A percentile compares a stretch with the other conserved stretches of the same genome.
Evolutionary conservation across 352 stramenopile species (phyloP).

Genomic region (Aphanomyces cochlioides): DNA sequence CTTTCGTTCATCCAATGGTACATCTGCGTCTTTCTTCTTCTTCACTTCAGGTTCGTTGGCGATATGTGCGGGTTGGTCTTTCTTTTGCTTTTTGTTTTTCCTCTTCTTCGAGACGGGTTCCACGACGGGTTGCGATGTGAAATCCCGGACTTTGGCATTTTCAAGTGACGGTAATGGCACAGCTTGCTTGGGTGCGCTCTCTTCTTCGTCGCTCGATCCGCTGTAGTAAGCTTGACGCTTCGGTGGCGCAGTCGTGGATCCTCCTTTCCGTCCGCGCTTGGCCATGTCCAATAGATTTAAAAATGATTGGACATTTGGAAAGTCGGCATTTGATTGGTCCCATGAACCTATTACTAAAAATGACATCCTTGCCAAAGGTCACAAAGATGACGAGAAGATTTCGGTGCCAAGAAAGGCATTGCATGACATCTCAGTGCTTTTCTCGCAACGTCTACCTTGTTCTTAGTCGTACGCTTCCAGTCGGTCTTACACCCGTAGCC

Average conservation of each 20-base stretch:
- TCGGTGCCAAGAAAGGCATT: too few species aligned
- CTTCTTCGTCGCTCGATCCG: conserved; percentile 26
- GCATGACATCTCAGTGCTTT: too few species aligned
- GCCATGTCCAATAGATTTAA: conserved; percentile 26
- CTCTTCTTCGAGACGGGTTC: conserved; percentile 43
- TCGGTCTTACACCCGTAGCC: too few species aligned
- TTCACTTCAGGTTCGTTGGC: conserved; percentile 35
- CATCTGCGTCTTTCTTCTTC: conserved; percentile 43
- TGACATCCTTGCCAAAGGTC: neutral
- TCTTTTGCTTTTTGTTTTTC: conserved; percentile 36
- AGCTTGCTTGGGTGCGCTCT: conserved; percentile 7
- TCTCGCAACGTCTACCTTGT: too few species aligned
- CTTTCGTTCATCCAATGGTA: conserved; percentile 59
- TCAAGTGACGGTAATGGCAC: conserved; percentile 69
- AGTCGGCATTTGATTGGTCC: neutral
- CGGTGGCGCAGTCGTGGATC: neutral
- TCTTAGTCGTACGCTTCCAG: too few species aligned
- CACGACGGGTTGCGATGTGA: conserved; percentile 34
- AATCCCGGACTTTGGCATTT: conserved; percentile 56
- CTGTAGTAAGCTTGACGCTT: conserved; percentile 27
- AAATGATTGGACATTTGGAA: conserved; percentile 22
- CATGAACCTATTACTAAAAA: neutral
- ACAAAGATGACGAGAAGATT: neutral
- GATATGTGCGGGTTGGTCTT: conserved; percentile 49
- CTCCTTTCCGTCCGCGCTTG: conserved; percentile 5